phyloP scores from a whole-genome alignment of 768 basidiomycete genomes.

The Trametes punicea region DNA sequence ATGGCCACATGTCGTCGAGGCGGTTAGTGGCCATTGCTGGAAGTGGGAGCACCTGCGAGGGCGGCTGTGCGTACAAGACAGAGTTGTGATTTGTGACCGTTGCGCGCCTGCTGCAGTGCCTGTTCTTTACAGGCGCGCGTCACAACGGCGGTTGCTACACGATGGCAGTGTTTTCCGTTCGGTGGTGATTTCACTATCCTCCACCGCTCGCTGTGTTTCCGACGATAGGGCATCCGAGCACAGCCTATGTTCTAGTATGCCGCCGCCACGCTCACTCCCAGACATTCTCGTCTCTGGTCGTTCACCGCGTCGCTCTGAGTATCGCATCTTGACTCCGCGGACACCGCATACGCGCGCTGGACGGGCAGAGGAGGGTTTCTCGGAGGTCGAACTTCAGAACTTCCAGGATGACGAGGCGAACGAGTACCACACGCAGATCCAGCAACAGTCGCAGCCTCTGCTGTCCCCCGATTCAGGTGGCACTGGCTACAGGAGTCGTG shows the following conservation, averaged over 20 bases:
- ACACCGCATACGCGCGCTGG: slow-evolving; percentile 63
- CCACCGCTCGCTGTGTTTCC: neutral
- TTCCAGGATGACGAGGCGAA: slow-evolving; percentile 34
- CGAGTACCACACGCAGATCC: slow-evolving; percentile 14
- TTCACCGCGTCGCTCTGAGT: slow-evolving; percentile 15
- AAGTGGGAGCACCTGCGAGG: too few species aligned
- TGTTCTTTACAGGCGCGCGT: neutral
- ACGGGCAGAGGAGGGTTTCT: slow-evolving; percentile 51
- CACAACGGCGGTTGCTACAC: neutral
- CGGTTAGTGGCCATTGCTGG: too few species aligned
- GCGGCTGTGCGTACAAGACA: too few species aligned
- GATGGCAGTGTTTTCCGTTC: neutral
- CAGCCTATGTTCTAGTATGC: neutral
- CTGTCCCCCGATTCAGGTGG: slow-evolving; percentile 43
- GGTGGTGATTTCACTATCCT: neutral
- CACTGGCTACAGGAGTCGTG: slow-evolving; percentile 41
- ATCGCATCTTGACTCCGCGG: slow-evolving; percentile 44
- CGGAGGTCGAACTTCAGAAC: slow-evolving; percentile 46
- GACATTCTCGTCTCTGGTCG: slow-evolving; percentile 25
- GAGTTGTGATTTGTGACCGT: slow-evolving; percentile 1
- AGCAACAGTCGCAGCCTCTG: slow-evolving; percentile 42
- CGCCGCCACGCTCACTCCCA: slow-evolving; percentile 9
- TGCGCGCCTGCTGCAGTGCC: neutral
- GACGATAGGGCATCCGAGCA: neutral
- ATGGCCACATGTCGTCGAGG: too few species aligned